A percentile compares a stretch with the other conserved stretches of the same genome.
Evolutionary conservation across 1,284 basidiomycete genomes (phyloP).

Genomic region (Ustilago shanxiensis): DNA sequence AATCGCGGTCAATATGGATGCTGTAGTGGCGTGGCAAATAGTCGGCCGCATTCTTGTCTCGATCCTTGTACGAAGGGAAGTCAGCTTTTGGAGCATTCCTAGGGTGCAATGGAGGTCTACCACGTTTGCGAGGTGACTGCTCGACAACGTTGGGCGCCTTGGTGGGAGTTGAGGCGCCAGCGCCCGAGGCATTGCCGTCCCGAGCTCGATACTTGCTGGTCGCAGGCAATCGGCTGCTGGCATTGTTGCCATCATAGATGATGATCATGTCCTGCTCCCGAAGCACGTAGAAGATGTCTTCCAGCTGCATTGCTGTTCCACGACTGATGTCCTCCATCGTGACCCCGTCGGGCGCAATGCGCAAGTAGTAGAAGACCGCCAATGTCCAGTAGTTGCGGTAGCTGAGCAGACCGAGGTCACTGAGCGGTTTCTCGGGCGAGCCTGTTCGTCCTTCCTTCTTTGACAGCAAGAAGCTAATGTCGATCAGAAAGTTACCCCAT

Average conservation of each 20-base stretch:
- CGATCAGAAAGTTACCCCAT: conserved; percentile 93
- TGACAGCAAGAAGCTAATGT: conserved; percentile 84
- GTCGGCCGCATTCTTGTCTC: conserved; percentile 70
- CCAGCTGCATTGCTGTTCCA: conserved; percentile 89
- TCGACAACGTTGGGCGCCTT: background rate
- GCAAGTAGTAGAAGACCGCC: conserved; percentile 77
- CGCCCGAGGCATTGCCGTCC: conserved; percentile 23
- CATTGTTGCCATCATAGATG: conserved; percentile 66
- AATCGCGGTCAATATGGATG: conserved; percentile 80
- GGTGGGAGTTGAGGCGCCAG: background rate
- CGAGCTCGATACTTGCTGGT: conserved; percentile 56
- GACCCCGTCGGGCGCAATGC: conserved; percentile 37
- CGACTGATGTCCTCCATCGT: conserved; percentile 80
- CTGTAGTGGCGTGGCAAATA: conserved; percentile 81
- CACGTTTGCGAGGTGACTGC: conserved; percentile 36
- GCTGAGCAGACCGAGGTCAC: conserved; percentile 90
- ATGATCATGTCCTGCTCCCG: conserved; percentile 82
- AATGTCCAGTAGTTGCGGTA: conserved; percentile 97
- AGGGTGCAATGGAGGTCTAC: conserved; percentile 34
- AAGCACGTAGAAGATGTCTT: conserved; percentile 87
- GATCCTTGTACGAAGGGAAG: conserved; percentile 41
- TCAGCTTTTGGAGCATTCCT: conserved; percentile 27
- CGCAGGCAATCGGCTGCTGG: conserved; percentile 51
- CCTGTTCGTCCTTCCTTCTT: conserved; percentile 96
- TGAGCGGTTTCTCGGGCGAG: conserved; percentile 97